Percentiles rank a stretch among this genome's conserved stretches.
These are phyloP conservation scores for Phytophthora aleatoria DNA, from an alignment of 352 stramenopile genomes.

Conservation along the genomic window DNA sequence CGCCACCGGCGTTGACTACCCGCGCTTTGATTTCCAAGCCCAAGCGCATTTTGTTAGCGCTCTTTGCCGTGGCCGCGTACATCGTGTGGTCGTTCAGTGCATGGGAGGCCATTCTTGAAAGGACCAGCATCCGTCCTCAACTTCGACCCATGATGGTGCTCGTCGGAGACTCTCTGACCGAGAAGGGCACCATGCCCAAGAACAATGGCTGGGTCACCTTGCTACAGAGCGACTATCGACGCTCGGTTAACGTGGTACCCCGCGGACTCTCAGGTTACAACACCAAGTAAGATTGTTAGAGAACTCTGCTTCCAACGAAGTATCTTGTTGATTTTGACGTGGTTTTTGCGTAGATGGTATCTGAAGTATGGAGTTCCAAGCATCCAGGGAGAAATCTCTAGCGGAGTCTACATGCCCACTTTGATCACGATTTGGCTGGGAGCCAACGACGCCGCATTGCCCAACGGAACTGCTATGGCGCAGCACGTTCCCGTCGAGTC, in stretches of 20 bases:
- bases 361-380: conserved; percentile 33
- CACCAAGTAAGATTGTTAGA: conserved; percentile 23
- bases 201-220: conserved; percentile 48
- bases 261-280: conserved; percentile 67
- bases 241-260: conserved; percentile 58
- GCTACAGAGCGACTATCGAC: conserved; percentile 53
- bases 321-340: background rate
- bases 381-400: conserved; percentile 36
- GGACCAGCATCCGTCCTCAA: conserved; percentile 11
- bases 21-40: background rate
- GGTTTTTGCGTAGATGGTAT: conserved; percentile 31
- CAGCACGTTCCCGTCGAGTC: conserved; percentile 51
- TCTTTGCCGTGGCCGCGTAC: conserved; percentile 19
- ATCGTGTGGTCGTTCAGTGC: conserved; percentile 29
- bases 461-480: conserved; percentile 20
- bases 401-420: conserved; percentile 22
- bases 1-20: background rate
- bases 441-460: conserved; percentile 59
- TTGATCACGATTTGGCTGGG: conserved; percentile 65
- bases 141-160: conserved; percentile 47
- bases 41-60: conserved; percentile 9
- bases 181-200: conserved; percentile 37
- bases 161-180: conserved; percentile 70
- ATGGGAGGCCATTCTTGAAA: conserved; percentile 19
- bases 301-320: background rate